A percentile compares a stretch with the other conserved stretches of the same genome.
phyloP scores from a whole-genome alignment of 202 grass and related monocot species.

The Schoenoplectus tabernaemontani region DNA sequence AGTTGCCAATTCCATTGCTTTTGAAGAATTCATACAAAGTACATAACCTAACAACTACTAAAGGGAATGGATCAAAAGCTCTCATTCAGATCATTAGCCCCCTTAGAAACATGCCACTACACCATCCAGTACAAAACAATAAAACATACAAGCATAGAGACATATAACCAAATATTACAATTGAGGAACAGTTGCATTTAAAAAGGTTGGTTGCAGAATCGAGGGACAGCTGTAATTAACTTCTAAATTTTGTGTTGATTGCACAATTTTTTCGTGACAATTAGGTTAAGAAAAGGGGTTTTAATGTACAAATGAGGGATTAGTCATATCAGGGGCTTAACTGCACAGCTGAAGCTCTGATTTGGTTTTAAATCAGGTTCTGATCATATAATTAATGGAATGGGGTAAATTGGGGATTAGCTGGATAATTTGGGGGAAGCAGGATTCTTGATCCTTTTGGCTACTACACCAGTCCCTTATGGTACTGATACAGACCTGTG shows the following conservation, averaged over 20 bases:
- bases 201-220: not conserved
- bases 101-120: too few relatives aligned
- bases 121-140: too few relatives aligned
- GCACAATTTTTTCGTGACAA: slow-evolving; percentile 2
- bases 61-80: too few relatives aligned
- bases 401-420: not conserved
- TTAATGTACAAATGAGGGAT: not conserved
- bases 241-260: not conserved
- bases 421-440: slow-evolving; percentile 1
- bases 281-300: not conserved
- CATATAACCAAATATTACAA: too few relatives aligned
- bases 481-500: not conserved
- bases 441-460: not conserved
- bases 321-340: not conserved
- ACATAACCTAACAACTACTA: too few relatives aligned
- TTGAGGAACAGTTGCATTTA: not conserved
- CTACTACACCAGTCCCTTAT: not conserved
- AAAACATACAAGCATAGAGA: too few relatives aligned
- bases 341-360: not conserved
- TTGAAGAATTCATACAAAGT: too few relatives aligned
- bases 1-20: too few relatives aligned
- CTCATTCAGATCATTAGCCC: too few relatives aligned
- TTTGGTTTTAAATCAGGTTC: not conserved
- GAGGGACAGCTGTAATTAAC: not conserved
- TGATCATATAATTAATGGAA: not conserved